phyloP scores from a whole-genome alignment of 2,329 filamentous ascomycete genomes.

The Ophiostoma sp. region DNA sequence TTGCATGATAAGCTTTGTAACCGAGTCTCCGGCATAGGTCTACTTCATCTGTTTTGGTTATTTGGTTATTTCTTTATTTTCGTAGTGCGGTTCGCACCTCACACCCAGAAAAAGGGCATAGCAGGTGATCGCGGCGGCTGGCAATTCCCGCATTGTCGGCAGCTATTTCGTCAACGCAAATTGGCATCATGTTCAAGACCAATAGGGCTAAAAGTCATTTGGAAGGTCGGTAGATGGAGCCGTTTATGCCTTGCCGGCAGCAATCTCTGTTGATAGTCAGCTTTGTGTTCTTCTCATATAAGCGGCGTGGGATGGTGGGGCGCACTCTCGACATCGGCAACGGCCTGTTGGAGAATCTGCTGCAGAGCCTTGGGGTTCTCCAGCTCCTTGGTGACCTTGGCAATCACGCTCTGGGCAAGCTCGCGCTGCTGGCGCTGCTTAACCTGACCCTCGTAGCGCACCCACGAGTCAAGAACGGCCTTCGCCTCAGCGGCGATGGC shows the following conservation, averaged over 20 bases:
- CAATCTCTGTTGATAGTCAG: conserved; percentile 47
- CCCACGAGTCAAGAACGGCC: conserved; percentile 94
- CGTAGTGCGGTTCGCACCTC: not conserved
- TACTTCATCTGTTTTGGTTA: conserved; percentile 10
- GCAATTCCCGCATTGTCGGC: conserved; percentile 1
- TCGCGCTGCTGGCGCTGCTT: conserved; percentile 98
- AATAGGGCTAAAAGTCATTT: conserved; percentile 23
- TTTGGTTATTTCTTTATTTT: not conserved
- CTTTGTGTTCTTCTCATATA: not conserved
- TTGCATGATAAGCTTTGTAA: not conserved
- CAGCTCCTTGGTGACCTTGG: conserved; percentile 98
- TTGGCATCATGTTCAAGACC: conserved; percentile 26
- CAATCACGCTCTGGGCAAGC: conserved; percentile 85
- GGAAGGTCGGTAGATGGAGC: not conserved
- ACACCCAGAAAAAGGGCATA: not conserved
- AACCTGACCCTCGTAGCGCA: conserved; percentile 96
- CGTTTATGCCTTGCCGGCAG: conserved; percentile 60
- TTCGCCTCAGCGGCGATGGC: conserved; percentile 90
- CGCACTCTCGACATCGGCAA: conserved; percentile 87
- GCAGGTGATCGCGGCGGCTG: not conserved
- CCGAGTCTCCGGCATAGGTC: not conserved
- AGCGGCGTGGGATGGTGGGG: conserved; percentile 16
- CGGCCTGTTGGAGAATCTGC: conserved; percentile 96
- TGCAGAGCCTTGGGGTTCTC: conserved; percentile 96
- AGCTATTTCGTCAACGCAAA: not conserved